phyloP scores from a whole-genome alignment of 2,329 filamentous ascomycete species.

The Colletotrichum shisoi region DNA sequence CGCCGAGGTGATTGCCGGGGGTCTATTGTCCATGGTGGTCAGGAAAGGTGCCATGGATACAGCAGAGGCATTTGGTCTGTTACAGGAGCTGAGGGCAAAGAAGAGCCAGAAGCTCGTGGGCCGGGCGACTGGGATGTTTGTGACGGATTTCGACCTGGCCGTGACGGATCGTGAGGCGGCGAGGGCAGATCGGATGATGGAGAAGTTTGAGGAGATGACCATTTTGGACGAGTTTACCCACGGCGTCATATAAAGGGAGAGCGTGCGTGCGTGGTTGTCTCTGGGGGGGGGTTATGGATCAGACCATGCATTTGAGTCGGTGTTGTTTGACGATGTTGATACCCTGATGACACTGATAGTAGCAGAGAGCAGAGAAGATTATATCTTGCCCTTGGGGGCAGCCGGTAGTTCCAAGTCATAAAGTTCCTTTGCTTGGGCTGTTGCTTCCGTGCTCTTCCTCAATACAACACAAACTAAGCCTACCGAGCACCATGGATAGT shows the following conservation, averaged over 20 bases:
- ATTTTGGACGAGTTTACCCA: conserved; percentile 33
- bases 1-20: conserved; percentile 48
- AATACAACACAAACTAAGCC: background rate
- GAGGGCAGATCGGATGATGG: conserved; percentile 47
- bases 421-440: background rate
- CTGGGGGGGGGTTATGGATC: background rate
- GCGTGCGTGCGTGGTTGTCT: no score
- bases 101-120: conserved; percentile 43
- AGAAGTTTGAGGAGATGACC: conserved; percentile 45
- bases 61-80: conserved; percentile 44
- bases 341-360: background rate
- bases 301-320: background rate
- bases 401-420: background rate
- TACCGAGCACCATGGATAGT: background rate
- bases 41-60: conserved; percentile 46
- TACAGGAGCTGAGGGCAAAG: conserved; percentile 44
- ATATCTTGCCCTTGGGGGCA: background rate
- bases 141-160: conserved; percentile 49
- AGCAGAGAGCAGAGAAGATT: background rate
- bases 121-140: conserved; percentile 46
- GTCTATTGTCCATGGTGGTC: conserved; percentile 50
- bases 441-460: background rate
- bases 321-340: background rate
- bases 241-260: conserved; percentile 13
- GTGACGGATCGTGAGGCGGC: conserved; percentile 48